Evolutionary conservation across 202 grass and related monocot genomes (phyloP).

Genomic region (Hordeum pubiflorum): DNA sequence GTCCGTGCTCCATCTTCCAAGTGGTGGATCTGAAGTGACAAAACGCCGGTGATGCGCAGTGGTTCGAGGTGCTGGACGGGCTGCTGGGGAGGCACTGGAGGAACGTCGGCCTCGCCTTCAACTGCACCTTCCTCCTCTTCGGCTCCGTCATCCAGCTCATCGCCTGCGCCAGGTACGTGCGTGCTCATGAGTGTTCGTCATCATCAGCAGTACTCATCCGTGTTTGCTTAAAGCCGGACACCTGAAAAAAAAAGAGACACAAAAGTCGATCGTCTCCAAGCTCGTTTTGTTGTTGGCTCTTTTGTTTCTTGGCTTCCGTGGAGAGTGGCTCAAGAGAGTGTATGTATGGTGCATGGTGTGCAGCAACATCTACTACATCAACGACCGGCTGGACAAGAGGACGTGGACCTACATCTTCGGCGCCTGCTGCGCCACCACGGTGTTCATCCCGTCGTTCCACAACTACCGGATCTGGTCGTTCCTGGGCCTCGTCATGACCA

Average conservation of each 20-base stretch:
- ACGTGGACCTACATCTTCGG: conserved; percentile 99
- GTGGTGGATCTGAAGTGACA: not conserved
- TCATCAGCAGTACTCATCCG: not conserved
- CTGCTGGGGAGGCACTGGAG: conserved; percentile 92
- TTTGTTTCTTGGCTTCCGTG: not conserved
- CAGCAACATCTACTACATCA: conserved; percentile 99
- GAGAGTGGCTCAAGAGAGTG: too few relatives aligned
- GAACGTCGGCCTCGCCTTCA: conserved; percentile 88
- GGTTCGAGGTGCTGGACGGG: conserved; percentile 97
- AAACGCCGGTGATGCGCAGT: conserved; percentile 23
- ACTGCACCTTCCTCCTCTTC: conserved; percentile 97
- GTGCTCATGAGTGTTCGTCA: not conserved
- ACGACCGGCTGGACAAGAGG: conserved; percentile 93
- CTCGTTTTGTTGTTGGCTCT: not conserved
- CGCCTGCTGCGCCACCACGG: conserved; percentile 92
- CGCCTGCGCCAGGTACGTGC: conserved; percentile 74
- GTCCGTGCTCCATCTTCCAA: not conserved
- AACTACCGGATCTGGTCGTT: conserved; percentile 99
- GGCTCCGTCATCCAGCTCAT: conserved; percentile 99
- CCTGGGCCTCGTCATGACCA: conserved; percentile 92
- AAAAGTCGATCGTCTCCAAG: not conserved
- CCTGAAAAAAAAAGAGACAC: not conserved
- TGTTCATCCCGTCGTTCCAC: conserved; percentile 98
- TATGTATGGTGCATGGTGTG: not conserved
- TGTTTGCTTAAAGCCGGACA: not conserved